Percentiles rank a stretch among this genome's conserved stretches.
Conservation (phyloP, 345 rosid species). For the Gossypium anomalum region DNA sequence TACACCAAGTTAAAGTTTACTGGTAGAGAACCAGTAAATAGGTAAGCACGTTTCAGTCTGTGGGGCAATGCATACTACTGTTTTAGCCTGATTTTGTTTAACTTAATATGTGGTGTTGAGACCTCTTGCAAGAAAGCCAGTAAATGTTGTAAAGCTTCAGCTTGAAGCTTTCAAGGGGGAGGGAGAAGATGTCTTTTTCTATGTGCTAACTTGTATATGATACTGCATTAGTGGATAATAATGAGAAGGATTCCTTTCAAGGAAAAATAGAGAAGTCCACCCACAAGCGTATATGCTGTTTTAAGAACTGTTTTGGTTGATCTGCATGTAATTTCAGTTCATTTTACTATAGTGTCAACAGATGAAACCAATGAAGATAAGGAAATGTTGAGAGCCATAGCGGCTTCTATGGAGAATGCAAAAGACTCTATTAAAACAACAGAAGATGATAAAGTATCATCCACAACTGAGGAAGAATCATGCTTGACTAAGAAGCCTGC, state of each 20-base stretch:
- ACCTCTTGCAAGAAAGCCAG: background rate
- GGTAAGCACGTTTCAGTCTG: background rate
- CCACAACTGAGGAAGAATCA: conserved; percentile 34
- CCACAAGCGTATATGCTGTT: background rate
- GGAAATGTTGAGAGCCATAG: conserved; percentile 58
- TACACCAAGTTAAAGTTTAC: background rate
- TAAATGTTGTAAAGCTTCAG: background rate
- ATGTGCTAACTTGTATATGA: background rate
- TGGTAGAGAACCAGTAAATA: background rate
- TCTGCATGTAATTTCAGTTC: conserved; percentile 9
- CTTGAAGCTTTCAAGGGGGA: background rate
- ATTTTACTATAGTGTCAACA: conserved; percentile 21
- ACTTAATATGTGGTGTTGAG: background rate
- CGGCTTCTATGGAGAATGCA: conserved; percentile 54
- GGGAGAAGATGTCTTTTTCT: background rate
- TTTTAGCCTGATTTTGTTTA: background rate
- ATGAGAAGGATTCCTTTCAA: background rate
- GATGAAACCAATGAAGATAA: conserved; percentile 49
- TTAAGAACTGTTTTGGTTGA: background rate
- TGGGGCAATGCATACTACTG: background rate
- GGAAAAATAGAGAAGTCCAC: background rate
- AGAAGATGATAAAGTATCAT: conserved; percentile 20
- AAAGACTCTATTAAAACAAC: conserved; percentile 29
- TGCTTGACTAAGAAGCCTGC: conserved; percentile 34
- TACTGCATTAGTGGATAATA: background rate